Conservation (phyloP, 2,329 filamentous ascomycete genomes). For the Penicillium sp. region DNA sequence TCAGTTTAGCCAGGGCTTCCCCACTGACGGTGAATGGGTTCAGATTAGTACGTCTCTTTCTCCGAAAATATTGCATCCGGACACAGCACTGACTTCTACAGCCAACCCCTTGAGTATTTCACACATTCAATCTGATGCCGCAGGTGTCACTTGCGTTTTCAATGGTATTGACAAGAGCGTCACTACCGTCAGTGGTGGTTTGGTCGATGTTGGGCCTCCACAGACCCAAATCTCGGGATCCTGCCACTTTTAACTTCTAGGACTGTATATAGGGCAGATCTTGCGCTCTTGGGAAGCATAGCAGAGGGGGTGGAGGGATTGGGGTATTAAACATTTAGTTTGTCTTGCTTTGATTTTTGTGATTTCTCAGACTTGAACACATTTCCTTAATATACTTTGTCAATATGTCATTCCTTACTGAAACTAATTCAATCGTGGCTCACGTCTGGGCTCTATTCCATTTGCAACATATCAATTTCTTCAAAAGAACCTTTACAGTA, state of each 20-base stretch:
- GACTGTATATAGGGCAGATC: not conserved
- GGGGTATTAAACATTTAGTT: not conserved
- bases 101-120: constrained; percentile 18
- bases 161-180: constrained; percentile 14
- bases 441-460: too few species aligned
- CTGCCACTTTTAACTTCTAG: not conserved
- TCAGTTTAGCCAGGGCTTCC: constrained; percentile 3
- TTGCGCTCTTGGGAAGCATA: not conserved
- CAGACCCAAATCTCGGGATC: constrained; percentile 14
- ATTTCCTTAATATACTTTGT: not conserved
- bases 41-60: constrained; percentile 10
- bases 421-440: too few species aligned
- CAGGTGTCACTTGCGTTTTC: constrained; percentile 9
- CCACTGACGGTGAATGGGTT: not conserved
- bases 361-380: not conserved
- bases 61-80: not conserved
- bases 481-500: too few species aligned
- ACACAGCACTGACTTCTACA: constrained; percentile 3
- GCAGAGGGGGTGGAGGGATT: not conserved
- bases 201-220: constrained; percentile 17
- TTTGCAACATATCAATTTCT: too few species aligned
- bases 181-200: constrained; percentile 8
- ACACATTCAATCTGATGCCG: constrained; percentile 8
- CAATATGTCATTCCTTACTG: not conserved
- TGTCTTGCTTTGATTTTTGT: not conserved